Conservation (phyloP, 352 stramenopile species). For the Pythium myriotylum region DNA sequence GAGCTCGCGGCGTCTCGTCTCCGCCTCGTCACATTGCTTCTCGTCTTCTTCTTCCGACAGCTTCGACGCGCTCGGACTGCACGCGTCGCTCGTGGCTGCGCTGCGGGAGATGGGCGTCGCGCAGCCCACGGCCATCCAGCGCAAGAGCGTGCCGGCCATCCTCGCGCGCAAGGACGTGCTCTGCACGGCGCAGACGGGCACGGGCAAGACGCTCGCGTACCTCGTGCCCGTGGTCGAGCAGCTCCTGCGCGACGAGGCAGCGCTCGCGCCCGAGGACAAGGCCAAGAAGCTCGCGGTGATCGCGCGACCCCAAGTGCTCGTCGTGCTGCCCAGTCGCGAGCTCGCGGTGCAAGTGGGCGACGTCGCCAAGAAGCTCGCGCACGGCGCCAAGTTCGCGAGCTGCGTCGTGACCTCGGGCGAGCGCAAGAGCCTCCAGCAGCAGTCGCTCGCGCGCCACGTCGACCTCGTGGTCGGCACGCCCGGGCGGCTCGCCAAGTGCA, state of each 20-base stretch:
- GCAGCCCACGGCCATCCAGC: constrained; percentile 33
- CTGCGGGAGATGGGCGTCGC: constrained; percentile 29
- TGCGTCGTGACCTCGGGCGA: constrained; percentile 65
- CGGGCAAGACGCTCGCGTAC: constrained; percentile 42
- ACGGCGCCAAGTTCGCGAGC: constrained; percentile 69
- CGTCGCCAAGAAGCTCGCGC: constrained; percentile 63
- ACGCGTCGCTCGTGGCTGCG: constrained; percentile 24
- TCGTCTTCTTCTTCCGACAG: background rate
- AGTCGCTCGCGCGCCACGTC: constrained; percentile 38
- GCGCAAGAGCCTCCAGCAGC: constrained; percentile 32
- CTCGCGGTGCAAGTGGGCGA: constrained; percentile 64
- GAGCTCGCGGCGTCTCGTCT: constrained; percentile 2
- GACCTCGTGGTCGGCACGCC: constrained; percentile 78
- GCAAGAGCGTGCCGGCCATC: constrained; percentile 32
- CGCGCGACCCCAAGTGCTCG: constrained; percentile 15
- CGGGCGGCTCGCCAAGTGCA: constrained; percentile 71
- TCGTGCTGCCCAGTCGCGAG: constrained; percentile 54
- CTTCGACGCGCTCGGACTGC: constrained; percentile 30
- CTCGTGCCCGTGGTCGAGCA: constrained; percentile 34
- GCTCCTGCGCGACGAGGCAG: constrained; percentile 24
- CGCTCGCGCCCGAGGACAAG: constrained; percentile 4
- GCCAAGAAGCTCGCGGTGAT: constrained; percentile 3
- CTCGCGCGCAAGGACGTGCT: constrained; percentile 34
- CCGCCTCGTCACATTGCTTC: background rate
- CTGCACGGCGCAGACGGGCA: constrained; percentile 41